phyloP scores from a whole-genome alignment of 2,329 filamentous ascomycete species.

The Scortechinia acanthostroma region DNA sequence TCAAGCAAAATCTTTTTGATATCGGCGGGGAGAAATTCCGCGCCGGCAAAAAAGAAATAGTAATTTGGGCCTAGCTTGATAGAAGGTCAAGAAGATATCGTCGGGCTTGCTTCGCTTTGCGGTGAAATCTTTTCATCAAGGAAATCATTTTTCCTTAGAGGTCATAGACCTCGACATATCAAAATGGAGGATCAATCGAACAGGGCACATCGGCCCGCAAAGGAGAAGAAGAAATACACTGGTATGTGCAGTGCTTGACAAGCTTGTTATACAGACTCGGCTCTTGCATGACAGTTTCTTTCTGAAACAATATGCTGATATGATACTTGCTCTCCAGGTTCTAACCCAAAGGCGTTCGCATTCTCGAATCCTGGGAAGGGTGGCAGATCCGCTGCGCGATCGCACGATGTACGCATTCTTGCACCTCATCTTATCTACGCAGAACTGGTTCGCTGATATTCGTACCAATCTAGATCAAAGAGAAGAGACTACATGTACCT shows the following conservation, averaged over 20 bases:
- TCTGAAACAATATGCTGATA: neutral
- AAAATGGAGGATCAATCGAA: slow-evolving; percentile 78
- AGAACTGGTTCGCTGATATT: neutral
- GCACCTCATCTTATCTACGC: neutral
- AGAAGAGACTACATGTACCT: slow-evolving; percentile 92
- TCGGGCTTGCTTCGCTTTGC: no score
- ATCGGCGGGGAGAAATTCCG: neutral
- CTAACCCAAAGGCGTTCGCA: slow-evolving; percentile 85
- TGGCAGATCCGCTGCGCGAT: slow-evolving; percentile 67
- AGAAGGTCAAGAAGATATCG: no score
- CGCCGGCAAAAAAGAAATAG: neutral
- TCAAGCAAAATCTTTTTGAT: neutral
- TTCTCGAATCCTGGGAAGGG: slow-evolving; percentile 76
- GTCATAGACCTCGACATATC: no score
- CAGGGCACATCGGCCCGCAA: slow-evolving; percentile 76
- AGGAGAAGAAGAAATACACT: slow-evolving; percentile 75
- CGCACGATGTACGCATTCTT: slow-evolving; percentile 50
- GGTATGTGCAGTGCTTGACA: slow-evolving; percentile 21
- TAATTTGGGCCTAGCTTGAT: no score
- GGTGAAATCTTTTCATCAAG: no score
- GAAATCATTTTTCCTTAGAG: no score
- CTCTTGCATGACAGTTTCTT: slow-evolving; percentile 5
- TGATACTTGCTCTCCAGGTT: slow-evolving; percentile 39
- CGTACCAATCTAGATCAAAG: slow-evolving; percentile 60
- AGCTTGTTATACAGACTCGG: no score